Evolutionary conservation across 192 early-diverging fungal genomes (phyloP), one percentile per base, ranked within the genome.

Genomic region (Coemansia aciculifera): DNA sequence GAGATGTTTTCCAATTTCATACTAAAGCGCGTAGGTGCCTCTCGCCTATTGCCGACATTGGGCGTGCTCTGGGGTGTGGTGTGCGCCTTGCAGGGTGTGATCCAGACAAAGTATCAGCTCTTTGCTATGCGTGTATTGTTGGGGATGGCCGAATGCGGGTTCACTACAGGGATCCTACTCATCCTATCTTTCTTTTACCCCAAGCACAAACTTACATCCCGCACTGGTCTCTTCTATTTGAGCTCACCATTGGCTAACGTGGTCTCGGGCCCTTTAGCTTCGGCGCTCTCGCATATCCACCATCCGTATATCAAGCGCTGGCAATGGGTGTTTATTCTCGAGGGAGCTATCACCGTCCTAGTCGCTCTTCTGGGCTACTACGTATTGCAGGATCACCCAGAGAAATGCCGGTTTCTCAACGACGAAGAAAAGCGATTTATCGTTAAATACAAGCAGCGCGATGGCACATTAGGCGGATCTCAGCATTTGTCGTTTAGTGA

Each of bases 291-390:
- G 49, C 73, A 77, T 13, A 83, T 83, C 36, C 36, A 69, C 36
- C 75, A 83, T 44, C 69, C 69, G 13, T 75, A 76, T 0, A 69
- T 83, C 59, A 71, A 69, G 48, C 72, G 76, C 23, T 83, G 81
- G 81, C 81, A 83, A 48, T 83, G 81, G 81, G 70, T 83, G 38
- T 83, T 83, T 72, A 59, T 83, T 15, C 72, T 83, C 64, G 75
- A 83, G 39, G 81, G 81, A 36, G 46, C 61, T 9, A 71, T 78
- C 19, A 83, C 81, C 34, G 42, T 83, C 2, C 43, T 66, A 1
- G 75, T 77, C 0, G 69, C 75, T 0, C 19, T 83, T 2, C 13
- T 72, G 7, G 81, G 81, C 1, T 78, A 72, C 56, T 78, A 54
- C 36, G 36, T 83, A 10, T 56, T 78, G 32, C 72, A 83, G 49